phyloP scores from a whole-genome alignment of 2,329 filamentous ascomycete genomes.

The Macrophomina phaseolina region DNA sequence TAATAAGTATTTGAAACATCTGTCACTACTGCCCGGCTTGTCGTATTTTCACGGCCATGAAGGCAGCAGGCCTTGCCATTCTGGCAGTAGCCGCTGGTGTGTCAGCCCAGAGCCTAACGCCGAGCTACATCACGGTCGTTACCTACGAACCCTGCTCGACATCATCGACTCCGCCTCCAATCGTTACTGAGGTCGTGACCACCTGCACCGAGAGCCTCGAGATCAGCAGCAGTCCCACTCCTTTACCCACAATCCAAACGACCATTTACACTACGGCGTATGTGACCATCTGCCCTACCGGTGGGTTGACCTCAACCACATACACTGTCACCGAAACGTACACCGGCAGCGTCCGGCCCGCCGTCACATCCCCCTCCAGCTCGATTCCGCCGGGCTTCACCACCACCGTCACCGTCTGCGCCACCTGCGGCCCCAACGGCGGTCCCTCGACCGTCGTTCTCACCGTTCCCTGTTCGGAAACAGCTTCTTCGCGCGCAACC shows the following conservation, averaged over 20 bases:
- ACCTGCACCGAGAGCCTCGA: conserved; percentile 16
- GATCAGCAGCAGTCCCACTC: not conserved
- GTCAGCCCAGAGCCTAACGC: conserved; percentile 15
- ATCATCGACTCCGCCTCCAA: conserved; percentile 1
- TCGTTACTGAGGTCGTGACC: conserved; percentile 40
- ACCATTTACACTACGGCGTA: conserved; percentile 37
- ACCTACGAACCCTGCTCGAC: conserved; percentile 16
- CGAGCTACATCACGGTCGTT: conserved; percentile 24
- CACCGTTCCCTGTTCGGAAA: conserved; percentile 30
- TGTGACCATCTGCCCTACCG: conserved; percentile 33
- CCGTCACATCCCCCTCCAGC: not conserved
- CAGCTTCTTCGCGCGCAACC: not conserved
- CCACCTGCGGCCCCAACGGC: conserved; percentile 24
- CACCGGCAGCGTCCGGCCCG: conserved; percentile 28
- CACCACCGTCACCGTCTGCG: conserved; percentile 33
- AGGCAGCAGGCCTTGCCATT: conserved; percentile 14
- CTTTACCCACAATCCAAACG: conserved; percentile 24
- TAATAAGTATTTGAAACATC: not conserved
- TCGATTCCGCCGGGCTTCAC: conserved; percentile 34
- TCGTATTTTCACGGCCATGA: conserved; percentile 3
- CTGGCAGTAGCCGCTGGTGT: conserved; percentile 13
- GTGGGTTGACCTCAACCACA: conserved; percentile 33
- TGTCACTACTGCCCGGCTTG: not conserved
- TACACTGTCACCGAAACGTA: conserved; percentile 43
- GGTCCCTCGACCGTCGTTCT: conserved; percentile 29